Evolutionary conservation across 441 rosid species (phyloP), one percentile per base, ranked within the genome.

Genomic region (Theobroma grandiflorum): DNA sequence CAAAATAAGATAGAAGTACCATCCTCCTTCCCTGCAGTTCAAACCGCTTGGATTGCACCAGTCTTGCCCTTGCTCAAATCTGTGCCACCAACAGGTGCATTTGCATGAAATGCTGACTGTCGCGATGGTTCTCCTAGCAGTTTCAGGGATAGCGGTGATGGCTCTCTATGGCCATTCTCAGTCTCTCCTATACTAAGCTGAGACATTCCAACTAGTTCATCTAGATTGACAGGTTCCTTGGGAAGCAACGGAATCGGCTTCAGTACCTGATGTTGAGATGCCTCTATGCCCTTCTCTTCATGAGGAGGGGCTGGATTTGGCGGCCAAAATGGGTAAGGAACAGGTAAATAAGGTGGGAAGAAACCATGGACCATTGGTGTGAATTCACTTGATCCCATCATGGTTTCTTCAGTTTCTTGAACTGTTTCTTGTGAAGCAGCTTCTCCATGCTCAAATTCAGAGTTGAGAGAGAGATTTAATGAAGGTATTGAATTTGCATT

Each of bases 81-180:
- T 4, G 94, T 78, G 64, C 86, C 84, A 63, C 83, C 86, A n/a
- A 84, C 89, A 1, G 89, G 86, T 72, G 87, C 90, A 78, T 83
- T 95, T 4, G 94, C 88, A 80, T 93, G 98, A 83, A 97, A 97
- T 1, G 98, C 97, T 0, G 95, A 94, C 74, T 88, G 97, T 78
- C 93, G 80, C 4, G 93, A 84, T 3, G 99, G 86, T 87, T 93
- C 96, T 8, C 93, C 94, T 1, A 83, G 79, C 49, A 95, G 82
- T 66, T 89, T 92, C 82, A 95, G 87, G 55, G 96, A 92, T 20
- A 91, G 83, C 0, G 90, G 88, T 0, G 96, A 89, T 42, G 91
- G 82, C 82, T 91, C 93, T 50, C 86, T 80, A 57, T 78, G 86
- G 33, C 84, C 80, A 74, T 82, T 85, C 45, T 82, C 85, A 0